A percentile compares a stretch with the other conserved stretches of the same genome.
Evolutionary conservation across 495 filamentous ascomycete species (phyloP).

Genomic region (Xylaria telfairii): DNA sequence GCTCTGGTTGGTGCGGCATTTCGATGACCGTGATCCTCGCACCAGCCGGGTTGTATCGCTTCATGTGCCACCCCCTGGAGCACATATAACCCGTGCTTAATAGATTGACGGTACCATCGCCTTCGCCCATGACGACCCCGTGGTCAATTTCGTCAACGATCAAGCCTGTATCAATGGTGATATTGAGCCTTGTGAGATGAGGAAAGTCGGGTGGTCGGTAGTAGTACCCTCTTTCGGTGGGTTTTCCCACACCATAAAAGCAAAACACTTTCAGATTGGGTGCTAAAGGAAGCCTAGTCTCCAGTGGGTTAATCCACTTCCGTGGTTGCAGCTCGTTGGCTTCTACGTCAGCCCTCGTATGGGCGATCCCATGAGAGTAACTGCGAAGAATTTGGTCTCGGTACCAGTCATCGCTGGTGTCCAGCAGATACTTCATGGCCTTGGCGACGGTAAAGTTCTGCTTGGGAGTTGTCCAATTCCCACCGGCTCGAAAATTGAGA

Average conservation of each 20-base stretch:
- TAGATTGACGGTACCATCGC: slow-evolving; percentile 92
- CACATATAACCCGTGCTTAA: slow-evolving; percentile 96
- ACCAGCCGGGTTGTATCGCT: slow-evolving; percentile 88
- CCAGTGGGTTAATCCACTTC: slow-evolving; percentile 96
- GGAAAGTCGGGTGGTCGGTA: slow-evolving; percentile 79
- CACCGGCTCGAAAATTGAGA: slow-evolving; percentile 77
- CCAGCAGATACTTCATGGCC: slow-evolving; percentile 76
- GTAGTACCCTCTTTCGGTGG: slow-evolving; percentile 89
- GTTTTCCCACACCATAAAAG: slow-evolving; percentile 94
- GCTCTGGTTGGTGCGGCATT: slow-evolving; percentile 95
- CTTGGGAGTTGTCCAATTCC: slow-evolving; percentile 59
- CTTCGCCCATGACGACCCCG: slow-evolving; percentile 91
- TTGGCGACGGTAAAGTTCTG: slow-evolving; percentile 81
- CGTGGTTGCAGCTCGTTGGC: slow-evolving; percentile 79
- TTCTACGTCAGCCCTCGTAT: slow-evolving; percentile 80
- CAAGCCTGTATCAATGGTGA: slow-evolving; percentile 85
- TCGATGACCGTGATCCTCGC: slow-evolving; percentile 83
- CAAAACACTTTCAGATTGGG: slow-evolving; percentile 96
- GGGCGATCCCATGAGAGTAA: slow-evolving; percentile 90
- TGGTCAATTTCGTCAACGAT: slow-evolving; percentile 76
- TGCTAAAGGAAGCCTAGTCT: slow-evolving; percentile 84
- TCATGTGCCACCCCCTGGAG: slow-evolving; percentile 89
- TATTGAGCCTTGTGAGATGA: slow-evolving; percentile 67
- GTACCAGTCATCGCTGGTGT: slow-evolving; percentile 87
- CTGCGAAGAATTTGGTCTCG: slow-evolving; percentile 67